phyloP scores from a whole-genome alignment of 2,329 filamentous ascomycete genomes.

The Penicillium glabrum region DNA sequence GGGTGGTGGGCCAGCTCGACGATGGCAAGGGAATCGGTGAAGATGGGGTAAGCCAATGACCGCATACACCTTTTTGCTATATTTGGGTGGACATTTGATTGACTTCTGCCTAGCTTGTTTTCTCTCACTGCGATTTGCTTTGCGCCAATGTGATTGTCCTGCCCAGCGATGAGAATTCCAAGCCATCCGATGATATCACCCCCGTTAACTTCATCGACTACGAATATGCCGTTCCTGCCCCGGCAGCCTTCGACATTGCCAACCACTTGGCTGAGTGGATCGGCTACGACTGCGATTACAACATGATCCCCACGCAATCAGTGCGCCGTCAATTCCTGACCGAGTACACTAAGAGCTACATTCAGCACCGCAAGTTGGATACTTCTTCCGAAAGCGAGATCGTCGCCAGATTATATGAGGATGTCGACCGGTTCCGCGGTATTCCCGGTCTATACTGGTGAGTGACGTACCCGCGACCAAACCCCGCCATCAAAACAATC shows the following conservation, averaged over 20 bases:
- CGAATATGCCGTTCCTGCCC: constrained; percentile 93
- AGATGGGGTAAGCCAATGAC: constrained; percentile 60
- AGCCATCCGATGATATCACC: constrained; percentile 40
- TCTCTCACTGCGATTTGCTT: constrained; percentile 94
- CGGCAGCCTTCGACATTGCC: constrained; percentile 91
- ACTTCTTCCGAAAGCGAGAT: constrained; percentile 58
- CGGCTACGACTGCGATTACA: constrained; percentile 92
- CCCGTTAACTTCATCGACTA: constrained; percentile 92
- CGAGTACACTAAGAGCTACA: constrained; percentile 79
- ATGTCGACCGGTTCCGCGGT: constrained; percentile 85
- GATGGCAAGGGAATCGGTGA: constrained; percentile 73
- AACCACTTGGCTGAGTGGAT: constrained; percentile 99
- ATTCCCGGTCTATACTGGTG: constrained; percentile 80
- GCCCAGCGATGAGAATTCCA: constrained; percentile 37
- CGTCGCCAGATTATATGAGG: constrained; percentile 66
- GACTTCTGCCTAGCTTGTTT: constrained; percentile 64
- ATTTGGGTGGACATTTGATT: neutral
- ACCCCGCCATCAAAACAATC: neutral
- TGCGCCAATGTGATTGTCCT: constrained; percentile 93
- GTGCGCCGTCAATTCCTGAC: constrained; percentile 78
- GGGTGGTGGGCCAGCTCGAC: constrained; percentile 69
- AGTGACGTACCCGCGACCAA: neutral
- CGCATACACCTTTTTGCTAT: neutral
- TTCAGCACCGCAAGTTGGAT: constrained; percentile 46
- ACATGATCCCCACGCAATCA: constrained; percentile 72